phyloP scores from a whole-genome alignment of 1,284 basidiomycete genomes.

The Sutorius eximius region DNA sequence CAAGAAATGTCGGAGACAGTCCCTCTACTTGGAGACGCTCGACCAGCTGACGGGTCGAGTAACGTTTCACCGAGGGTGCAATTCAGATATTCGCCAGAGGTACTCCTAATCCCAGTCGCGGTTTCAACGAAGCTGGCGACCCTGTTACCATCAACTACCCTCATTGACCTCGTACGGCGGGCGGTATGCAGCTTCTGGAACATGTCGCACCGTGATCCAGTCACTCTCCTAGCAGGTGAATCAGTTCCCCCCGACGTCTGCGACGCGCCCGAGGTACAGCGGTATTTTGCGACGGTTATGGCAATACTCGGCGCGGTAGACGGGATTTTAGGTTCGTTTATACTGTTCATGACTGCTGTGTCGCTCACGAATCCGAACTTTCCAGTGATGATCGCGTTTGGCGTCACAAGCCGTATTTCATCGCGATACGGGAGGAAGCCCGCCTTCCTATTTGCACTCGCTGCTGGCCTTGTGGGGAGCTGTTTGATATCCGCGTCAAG shows the following conservation, averaged over 20 bases:
- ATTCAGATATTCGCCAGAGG: conserved; percentile 9
- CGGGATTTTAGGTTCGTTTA: conserved; percentile 25
- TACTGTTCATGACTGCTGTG: not conserved
- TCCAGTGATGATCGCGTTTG: conserved; percentile 21
- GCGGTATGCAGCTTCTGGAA: conserved; percentile 32
- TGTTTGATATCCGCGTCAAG: conserved; percentile 24
- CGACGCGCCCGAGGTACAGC: conserved; percentile 22
- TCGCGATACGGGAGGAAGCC: conserved; percentile 35
- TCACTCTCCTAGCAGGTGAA: conserved; percentile 7
- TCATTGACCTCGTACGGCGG: conserved; percentile 28
- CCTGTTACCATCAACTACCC: conserved; percentile 29
- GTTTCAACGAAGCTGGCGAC: conserved; percentile 25
- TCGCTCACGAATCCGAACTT: conserved; percentile 7
- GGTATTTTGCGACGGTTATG: conserved; percentile 20
- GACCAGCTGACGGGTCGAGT: not conserved
- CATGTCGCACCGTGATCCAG: conserved; percentile 10
- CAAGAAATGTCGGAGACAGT: conserved; percentile 10
- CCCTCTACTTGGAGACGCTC: conserved; percentile 13
- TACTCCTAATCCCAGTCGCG: conserved; percentile 32
- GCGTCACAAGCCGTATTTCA: conserved; percentile 27
- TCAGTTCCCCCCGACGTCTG: conserved; percentile 24
- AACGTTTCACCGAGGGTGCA: not conserved
- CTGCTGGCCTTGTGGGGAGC: conserved; percentile 13
- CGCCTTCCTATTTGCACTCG: conserved; percentile 23
- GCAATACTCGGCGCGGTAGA: conserved; percentile 15